Percentiles rank a stretch among this genome's conserved stretches.
Conservation (phyloP, 2,329 filamentous ascomycete species). For the Fusarium sp. region DNA sequence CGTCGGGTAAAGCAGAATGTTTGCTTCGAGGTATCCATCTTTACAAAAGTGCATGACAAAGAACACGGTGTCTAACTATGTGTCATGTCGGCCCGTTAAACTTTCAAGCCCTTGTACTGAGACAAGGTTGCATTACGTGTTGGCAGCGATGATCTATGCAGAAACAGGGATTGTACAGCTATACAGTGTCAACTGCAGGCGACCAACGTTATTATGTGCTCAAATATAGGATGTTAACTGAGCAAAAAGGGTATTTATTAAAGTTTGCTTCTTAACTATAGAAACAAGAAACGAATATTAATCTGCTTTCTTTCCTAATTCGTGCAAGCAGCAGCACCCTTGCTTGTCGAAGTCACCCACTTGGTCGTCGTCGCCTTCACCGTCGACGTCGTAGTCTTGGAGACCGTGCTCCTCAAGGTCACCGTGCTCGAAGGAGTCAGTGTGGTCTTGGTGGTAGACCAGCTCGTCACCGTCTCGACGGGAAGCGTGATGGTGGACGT, state of each 20-base stretch:
- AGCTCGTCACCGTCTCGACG: constrained; percentile 21
- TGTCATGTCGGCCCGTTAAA: not conserved
- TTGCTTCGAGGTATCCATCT: not conserved
- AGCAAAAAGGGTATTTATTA: not conserved
- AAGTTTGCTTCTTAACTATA: not conserved
- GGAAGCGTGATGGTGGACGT: constrained; percentile 14
- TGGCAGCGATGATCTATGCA: not conserved
- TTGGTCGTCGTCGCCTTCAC: constrained; percentile 26
- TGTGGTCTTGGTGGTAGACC: constrained; percentile 42
- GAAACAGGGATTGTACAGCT: not conserved
- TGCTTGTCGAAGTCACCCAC: constrained; percentile 31
- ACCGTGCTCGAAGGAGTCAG: constrained; percentile 36
- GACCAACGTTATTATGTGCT: not conserved
- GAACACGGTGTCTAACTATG: not conserved
- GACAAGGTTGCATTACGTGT: not conserved
- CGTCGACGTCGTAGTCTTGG: constrained; percentile 26
- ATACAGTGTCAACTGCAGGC: not conserved
- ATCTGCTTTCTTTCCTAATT: not conserved
- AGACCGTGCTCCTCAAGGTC: constrained; percentile 27
- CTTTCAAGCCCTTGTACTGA: not conserved
- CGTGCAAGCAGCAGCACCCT: constrained; percentile 33
- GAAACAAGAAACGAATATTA: not conserved
- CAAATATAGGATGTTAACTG: not conserved
- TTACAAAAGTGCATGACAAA: not conserved
- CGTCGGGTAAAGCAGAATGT: not conserved